phyloP scores from a whole-genome alignment of 1,284 basidiomycete species.

The Ustilago tritici region DNA sequence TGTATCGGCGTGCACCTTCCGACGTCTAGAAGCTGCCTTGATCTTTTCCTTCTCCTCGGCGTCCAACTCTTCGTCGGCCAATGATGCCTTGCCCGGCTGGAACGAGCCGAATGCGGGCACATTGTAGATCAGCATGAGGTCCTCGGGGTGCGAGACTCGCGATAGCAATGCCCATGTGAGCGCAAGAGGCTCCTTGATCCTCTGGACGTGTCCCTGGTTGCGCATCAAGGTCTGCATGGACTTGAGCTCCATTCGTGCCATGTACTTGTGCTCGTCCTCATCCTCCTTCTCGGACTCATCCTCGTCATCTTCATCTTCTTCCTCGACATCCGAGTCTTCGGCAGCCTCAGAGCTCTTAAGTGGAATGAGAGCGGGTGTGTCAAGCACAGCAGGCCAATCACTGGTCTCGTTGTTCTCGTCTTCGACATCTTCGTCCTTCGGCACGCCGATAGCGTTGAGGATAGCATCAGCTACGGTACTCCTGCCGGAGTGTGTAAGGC shows the following conservation, averaged over 20 bases:
- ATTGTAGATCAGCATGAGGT: slow-evolving; percentile 66
- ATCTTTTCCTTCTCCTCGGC: slow-evolving; percentile 42
- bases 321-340: slow-evolving; percentile 26
- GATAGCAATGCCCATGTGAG: slow-evolving; percentile 58
- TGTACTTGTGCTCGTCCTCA: slow-evolving; percentile 45
- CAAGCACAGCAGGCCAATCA: slow-evolving; percentile 57
- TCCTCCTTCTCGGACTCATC: slow-evolving; percentile 36
- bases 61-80: slow-evolving; percentile 49
- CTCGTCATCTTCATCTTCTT: slow-evolving; percentile 29
- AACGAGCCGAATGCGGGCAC: slow-evolving; percentile 65
- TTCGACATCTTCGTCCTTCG: slow-evolving; percentile 37
- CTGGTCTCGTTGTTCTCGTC: slow-evolving; percentile 41
- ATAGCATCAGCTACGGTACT: slow-evolving; percentile 56
- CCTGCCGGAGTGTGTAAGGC: slow-evolving; percentile 59
- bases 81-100: slow-evolving; percentile 42
- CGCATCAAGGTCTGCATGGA: slow-evolving; percentile 62
- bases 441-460: slow-evolving; percentile 49
- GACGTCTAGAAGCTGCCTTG: slow-evolving; percentile 39
- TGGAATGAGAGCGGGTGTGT: slow-evolving; percentile 58
- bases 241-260: slow-evolving; percentile 47
- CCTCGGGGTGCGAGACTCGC: slow-evolving; percentile 58
- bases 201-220: slow-evolving; percentile 64
- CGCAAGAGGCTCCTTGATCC: slow-evolving; percentile 63
- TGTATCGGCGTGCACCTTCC: slow-evolving; percentile 61
- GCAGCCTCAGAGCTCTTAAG: slow-evolving; percentile 38